Conservation (phyloP, 2,329 filamentous ascomycete genomes). For the Talaromyces sp. region DNA sequence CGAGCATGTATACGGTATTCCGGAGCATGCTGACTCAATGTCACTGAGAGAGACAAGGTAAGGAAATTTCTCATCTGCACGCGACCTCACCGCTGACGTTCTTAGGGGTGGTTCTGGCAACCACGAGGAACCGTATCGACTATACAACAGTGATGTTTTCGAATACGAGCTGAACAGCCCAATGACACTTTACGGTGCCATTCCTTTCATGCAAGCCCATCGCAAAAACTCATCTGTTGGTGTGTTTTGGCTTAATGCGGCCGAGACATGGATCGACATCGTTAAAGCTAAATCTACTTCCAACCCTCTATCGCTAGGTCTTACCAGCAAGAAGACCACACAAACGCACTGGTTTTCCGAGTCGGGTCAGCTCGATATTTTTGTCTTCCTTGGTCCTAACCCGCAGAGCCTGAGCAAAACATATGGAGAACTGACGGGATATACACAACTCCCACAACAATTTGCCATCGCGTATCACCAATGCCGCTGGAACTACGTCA, state of each 20-base stretch:
- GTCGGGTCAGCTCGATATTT: conserved; percentile 81
- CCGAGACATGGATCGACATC: conserved; percentile 97
- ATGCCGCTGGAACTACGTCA: conserved; percentile 98
- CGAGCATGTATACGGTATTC: conserved; percentile 88
- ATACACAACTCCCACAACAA: conserved; percentile 84
- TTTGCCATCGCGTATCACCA: conserved; percentile 94
- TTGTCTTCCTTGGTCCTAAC: conserved; percentile 87
- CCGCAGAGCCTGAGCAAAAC: conserved; percentile 75
- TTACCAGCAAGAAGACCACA: conserved; percentile 67
- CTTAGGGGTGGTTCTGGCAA: conserved; percentile 72
- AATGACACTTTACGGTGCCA: conserved; percentile 97
- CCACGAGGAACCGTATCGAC: conserved; percentile 82
- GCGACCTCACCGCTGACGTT: conserved; percentile 22
- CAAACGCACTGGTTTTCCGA: conserved; percentile 98
- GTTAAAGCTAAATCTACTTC: conserved; percentile 70
- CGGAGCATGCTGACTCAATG: conserved; percentile 83
- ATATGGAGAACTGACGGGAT: conserved; percentile 88
- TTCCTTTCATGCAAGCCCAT: conserved; percentile 97
- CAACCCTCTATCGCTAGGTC: conserved; percentile 74
- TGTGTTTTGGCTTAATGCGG: conserved; percentile 95
- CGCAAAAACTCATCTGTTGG: conserved; percentile 89
- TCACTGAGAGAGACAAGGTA: conserved; percentile 83
- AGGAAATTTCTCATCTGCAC: background rate
- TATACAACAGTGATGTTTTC: conserved; percentile 97
- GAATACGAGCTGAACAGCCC: conserved; percentile 96